These are phyloP conservation scores for Globisporangium paddicum DNA, from an alignment of 352 stramenopile genomes.

Conservation along the genomic window DNA sequence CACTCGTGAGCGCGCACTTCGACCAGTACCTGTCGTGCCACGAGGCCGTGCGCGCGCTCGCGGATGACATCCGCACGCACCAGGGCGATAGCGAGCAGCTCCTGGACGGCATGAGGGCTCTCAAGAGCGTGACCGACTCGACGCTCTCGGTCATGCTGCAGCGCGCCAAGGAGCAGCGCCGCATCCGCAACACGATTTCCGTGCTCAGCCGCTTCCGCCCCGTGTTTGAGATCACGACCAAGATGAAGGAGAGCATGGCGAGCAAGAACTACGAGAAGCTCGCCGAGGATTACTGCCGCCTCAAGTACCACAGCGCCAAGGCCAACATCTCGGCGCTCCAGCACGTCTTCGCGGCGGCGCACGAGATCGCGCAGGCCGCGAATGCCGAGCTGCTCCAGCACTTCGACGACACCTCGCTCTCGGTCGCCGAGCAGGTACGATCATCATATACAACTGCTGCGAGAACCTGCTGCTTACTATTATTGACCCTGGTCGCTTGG, in stretches of 20 bases:
- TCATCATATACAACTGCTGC: no score
- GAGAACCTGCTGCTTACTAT: no score
- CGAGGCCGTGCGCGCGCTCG: conserved; percentile 60
- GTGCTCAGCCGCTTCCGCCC: conserved; percentile 64
- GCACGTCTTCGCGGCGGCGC: conserved; percentile 44
- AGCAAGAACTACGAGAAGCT: conserved; percentile 68
- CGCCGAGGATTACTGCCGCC: conserved; percentile 58
- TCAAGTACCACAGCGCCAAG: conserved; percentile 67
- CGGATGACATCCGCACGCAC: conserved; percentile 58
- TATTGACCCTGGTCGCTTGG: no score
- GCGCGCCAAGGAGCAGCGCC: conserved; percentile 65
- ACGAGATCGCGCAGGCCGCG: conserved; percentile 53
- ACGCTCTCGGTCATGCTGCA: conserved; percentile 77
- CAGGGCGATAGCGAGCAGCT: conserved; percentile 54
- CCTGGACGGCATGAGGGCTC: conserved; percentile 40
- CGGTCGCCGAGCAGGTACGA: conserved; percentile 52
- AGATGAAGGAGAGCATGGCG: conserved; percentile 68
- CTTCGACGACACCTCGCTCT: conserved; percentile 60
- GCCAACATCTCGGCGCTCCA: conserved; percentile 56
- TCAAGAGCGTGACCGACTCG: conserved; percentile 56
- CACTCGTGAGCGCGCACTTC: conserved; percentile 74
- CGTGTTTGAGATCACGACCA: conserved; percentile 68
- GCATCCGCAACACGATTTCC: conserved; percentile 67
- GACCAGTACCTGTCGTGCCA: conserved; percentile 83
- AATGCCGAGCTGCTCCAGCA: conserved; percentile 56